Percentiles rank a stretch among this genome's conserved stretches.
Evolutionary conservation across 371 early-diverging fungal genomes (phyloP).

Genomic region (Apophysomyces trapeziformis): DNA sequence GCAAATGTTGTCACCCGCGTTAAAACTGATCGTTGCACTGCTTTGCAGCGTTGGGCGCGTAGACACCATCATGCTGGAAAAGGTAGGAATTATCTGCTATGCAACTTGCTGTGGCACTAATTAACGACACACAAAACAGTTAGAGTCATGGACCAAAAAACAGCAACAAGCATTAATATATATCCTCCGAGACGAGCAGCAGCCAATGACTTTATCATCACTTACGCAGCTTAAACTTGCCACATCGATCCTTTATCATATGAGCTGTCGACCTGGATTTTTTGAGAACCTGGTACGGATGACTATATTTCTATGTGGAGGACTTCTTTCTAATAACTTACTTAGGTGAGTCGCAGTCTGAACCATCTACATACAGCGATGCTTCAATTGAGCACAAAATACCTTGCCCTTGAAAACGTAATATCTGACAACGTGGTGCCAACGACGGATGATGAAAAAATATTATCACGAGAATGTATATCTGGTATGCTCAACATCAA

Average conservation of each 20-base stretch:
- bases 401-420: constrained; percentile 43
- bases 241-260: constrained; percentile 47
- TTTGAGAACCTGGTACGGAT: constrained; percentile 43
- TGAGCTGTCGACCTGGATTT: constrained; percentile 46
- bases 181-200: constrained; percentile 57
- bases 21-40: constrained; percentile 65
- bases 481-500: constrained; percentile 14
- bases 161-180: constrained; percentile 66
- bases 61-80: constrained; percentile 48
- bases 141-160: constrained; percentile 60
- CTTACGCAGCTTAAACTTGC: constrained; percentile 55
- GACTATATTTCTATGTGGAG: background rate
- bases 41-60: constrained; percentile 57
- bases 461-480: constrained; percentile 40
- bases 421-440: constrained; percentile 43
- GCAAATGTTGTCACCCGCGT: constrained; percentile 61
- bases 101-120: background rate
- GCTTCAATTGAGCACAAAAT: constrained; percentile 48
- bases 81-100: constrained; percentile 28
- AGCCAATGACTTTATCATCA: constrained; percentile 40
- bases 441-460: constrained; percentile 40
- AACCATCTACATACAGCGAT: constrained; percentile 54
- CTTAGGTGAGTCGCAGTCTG: constrained; percentile 26
- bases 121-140: constrained; percentile 30
- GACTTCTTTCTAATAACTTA: background rate